Evolutionary conservation across 768 basidiomycete genomes (phyloP), one percentile per base, ranked within the genome.

Genomic region (Serendipita sp.): DNA sequence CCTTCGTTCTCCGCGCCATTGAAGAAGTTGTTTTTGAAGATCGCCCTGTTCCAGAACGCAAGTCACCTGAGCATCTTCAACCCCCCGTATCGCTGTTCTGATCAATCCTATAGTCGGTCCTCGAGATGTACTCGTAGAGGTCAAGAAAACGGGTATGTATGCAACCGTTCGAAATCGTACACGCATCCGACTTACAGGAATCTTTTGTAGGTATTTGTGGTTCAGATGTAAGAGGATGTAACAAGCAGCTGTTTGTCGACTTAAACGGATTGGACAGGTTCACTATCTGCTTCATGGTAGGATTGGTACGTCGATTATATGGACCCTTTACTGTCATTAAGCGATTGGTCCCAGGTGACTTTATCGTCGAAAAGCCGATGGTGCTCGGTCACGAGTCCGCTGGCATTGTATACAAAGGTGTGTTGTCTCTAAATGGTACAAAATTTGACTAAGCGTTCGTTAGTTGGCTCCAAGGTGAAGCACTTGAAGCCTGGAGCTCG

Each of bases 301-400:
- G 46, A 90, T 90, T 66, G 86, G 56, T 60, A 30, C 4, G 56
- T 34, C 36, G 48, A n/a, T 8, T 5, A 23, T 52, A 8, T 32
- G 5, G 10, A 7, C 16, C 48, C 18, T 8, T n/a, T 16, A 23
- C 35, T 58, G 60, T 48, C 47, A 56, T 66, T 69, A 56, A 68
- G 32, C 48, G 16, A 52, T 52, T 23, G 48, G 23, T 16, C 34
- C 4, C 56, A 60, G 56, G 83, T 18, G 85, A 89, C 71, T 91
- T 87, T 74, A 76, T 88, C 62, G 88, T 95, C 66, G 75, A 85
- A 65, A 80, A 80, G 44, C 90, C 91, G 0, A 92, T 91, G 86
- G 89, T 92, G 58, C 84, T 97, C 48, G 95, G 95, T 18, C 95
- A 98, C 71, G 95, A 98, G 76, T 91, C 91, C 1, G 79, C 91